Evolutionary conservation across 139 green algal species (phyloP).

Genomic region (Chlamydomonas incerta): DNA sequence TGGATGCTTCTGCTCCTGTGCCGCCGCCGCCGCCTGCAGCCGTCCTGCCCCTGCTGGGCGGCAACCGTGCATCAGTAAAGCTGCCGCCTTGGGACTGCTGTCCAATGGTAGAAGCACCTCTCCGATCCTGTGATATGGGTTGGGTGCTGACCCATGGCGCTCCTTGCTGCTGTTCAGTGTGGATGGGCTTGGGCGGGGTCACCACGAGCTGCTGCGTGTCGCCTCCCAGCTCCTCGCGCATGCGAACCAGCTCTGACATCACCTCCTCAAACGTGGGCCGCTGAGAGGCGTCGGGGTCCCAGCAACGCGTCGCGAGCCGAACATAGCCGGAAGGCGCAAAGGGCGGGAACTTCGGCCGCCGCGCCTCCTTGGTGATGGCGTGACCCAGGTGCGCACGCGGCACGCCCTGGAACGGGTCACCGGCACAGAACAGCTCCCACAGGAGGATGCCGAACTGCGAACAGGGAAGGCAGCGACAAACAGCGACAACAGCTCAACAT

Average conservation of each 20-base stretch:
- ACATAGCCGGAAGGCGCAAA: conserved; percentile 31
- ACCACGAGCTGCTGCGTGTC: conserved; percentile 30
- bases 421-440: conserved; percentile 46
- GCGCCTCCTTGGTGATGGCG: conserved; percentile 39
- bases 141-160: too few species aligned
- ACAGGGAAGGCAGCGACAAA: too few species aligned
- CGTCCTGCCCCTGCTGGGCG: too few species aligned
- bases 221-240: conserved; percentile 31
- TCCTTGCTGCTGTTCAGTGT: too few species aligned
- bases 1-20: too few species aligned
- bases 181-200: background rate
- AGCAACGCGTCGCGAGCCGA: conserved; percentile 42
- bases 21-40: too few species aligned
- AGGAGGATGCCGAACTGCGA: conserved; percentile 37
- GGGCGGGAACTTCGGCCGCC: conserved; percentile 28
- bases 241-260: conserved; percentile 30
- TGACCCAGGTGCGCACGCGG: conserved; percentile 53
- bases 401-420: conserved; percentile 36
- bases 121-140: too few species aligned
- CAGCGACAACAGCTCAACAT: too few species aligned
- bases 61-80: too few species aligned
- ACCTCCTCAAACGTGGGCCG: conserved; percentile 46
- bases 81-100: too few species aligned
- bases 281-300: conserved; percentile 37
- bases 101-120: too few species aligned